Percentiles rank a stretch among this genome's conserved stretches.
Conservation (phyloP, 176 grass and related monocot species). For the Urochloa ruziziensis region DNA sequence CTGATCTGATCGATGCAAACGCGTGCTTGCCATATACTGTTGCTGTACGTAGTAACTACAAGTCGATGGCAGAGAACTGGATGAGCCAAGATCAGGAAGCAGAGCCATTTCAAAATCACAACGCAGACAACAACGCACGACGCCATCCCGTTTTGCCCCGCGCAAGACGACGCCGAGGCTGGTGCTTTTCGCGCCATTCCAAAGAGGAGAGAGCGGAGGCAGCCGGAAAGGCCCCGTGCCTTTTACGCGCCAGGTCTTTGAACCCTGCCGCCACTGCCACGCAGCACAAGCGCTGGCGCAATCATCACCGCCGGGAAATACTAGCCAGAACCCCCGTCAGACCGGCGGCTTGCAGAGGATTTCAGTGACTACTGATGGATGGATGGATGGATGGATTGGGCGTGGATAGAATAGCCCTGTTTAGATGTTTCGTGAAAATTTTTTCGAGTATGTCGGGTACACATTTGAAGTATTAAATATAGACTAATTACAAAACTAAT, state of each 20-base stretch:
- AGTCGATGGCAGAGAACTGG: too few relatives aligned
- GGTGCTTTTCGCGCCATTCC: conserved; percentile 16
- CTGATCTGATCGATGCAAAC: too few relatives aligned
- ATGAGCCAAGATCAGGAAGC: too few relatives aligned
- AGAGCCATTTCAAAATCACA: neutral
- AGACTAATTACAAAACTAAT: too few relatives aligned
- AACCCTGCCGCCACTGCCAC: neutral
- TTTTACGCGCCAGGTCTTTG: too few relatives aligned
- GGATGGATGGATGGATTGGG: too few relatives aligned
- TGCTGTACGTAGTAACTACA: too few relatives aligned
- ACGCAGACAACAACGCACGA: neutral
- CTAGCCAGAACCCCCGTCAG: neutral
- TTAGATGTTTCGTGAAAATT: too few relatives aligned
- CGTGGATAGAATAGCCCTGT: neutral
- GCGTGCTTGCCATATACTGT: too few relatives aligned
- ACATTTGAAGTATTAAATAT: too few relatives aligned
- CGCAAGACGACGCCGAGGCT: neutral
- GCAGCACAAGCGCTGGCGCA: neutral
- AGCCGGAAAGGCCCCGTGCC: neutral
- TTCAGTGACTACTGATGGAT: neutral
- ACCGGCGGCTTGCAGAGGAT: neutral
- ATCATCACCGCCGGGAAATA: conserved; percentile 25
- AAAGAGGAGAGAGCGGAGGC: neutral
- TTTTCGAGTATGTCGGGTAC: too few relatives aligned
- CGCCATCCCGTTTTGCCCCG: neutral